Base-by-base conservation (phyloP, 805 yeast genomes). In the Ogataea zsoltii region DNA sequence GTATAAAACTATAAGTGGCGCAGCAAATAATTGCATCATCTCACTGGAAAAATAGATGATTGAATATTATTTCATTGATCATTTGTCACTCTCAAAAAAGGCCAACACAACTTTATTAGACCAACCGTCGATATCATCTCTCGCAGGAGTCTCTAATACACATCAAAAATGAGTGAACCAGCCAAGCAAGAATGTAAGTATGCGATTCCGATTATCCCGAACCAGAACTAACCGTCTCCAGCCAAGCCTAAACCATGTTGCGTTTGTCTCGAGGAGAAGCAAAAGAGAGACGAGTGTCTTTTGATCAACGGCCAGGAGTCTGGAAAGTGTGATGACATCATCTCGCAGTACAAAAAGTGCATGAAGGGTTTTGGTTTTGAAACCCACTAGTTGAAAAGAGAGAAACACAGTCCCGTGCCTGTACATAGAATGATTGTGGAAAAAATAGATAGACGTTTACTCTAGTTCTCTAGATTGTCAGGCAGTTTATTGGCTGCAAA, bases 231-330 rank as follows among this genome's bases (percentile, higher is more conserved):
- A 45, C 51, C 26, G 23, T 25, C 13, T 18, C 9, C 31, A 57
- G 62, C 68, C 31, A 84, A 88, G 62, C 96, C 96, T 53, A 92
- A 91, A 70, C 97, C 99, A 48, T 92, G 99, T 69, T 92, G 98
- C 62, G 98, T 92, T 17, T 94, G 98, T 67, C 78, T 83, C 56
- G 86, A 85, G 28, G 64, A 63, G 44, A 63, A 64, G 44, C 46
- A 84, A 49, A 65, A 70, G 18, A 79, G 98, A 61, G 99, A 92
- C 60, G 91, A 90, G 60, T 94, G 98, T 64, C 70, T 92, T 45
- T 75, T 92, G 51, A 69, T 79, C 55, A 82, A 87, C 57, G 97
- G 96, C 38, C 84, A 84, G 55, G 97, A 90, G 15, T 75, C 87
- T 37, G 88, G 83, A 26, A 84, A 88, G 57, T 92, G 99, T 68